These are phyloP conservation scores for Linum trigynum DNA, from an alignment of 345 rosid species.

Conservation along the genomic window DNA sequence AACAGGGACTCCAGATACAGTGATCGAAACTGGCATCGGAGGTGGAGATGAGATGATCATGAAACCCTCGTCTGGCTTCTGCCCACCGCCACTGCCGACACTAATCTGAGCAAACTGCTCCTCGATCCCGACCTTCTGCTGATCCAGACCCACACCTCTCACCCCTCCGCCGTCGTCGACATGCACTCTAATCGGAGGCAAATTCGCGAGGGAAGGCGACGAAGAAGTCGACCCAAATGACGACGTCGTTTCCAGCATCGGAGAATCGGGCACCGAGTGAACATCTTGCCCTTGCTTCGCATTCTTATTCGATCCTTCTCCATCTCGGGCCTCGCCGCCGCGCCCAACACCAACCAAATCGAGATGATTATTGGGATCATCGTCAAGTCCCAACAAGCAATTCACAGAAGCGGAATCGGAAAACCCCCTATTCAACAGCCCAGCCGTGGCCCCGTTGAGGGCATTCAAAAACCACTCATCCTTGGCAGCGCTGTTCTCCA, in stretches of 20 bases:
- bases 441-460: conserved; percentile 42
- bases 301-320: conserved; percentile 36
- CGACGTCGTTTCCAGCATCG: conserved; percentile 79
- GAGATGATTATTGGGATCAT: conserved; percentile 14
- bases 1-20: not conserved
- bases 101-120: conserved; percentile 69
- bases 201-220: conserved; percentile 72
- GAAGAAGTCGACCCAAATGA: conserved; percentile 85
- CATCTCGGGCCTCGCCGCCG: conserved; percentile 20
- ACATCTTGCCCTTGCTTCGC: conserved; percentile 50
- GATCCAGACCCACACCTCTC: conserved; percentile 24
- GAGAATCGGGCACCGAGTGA: conserved; percentile 86
- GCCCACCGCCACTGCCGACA: conserved; percentile 23
- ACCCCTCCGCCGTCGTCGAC: not conserved
- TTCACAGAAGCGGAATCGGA: conserved; percentile 69
- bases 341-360: conserved; percentile 13
- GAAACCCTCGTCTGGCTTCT: conserved; percentile 52
- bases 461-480: conserved; percentile 93
- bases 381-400: conserved; percentile 71
- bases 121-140: conserved; percentile 30
- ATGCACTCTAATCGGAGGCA: conserved; percentile 80
- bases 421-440: conserved; percentile 50
- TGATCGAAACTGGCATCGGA: conserved; percentile 34
- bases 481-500: conserved; percentile 54
- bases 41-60: conserved; percentile 47